Conservation (phyloP, 345 rosid genomes). For the Brassica carinata region DNA sequence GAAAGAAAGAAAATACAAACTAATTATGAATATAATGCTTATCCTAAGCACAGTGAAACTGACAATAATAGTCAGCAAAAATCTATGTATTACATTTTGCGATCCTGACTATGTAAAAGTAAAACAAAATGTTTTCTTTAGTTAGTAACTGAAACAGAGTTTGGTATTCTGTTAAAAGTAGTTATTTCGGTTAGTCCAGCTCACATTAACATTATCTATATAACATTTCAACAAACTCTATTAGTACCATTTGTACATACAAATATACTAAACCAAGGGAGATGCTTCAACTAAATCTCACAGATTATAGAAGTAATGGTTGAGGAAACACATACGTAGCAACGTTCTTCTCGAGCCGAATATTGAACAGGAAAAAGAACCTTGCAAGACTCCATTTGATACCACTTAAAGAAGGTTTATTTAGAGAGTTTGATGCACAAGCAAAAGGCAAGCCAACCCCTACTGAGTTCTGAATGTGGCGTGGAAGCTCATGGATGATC, state of each 20-base stretch:
- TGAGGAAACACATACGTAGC: slow-evolving; percentile 67
- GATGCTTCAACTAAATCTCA: not conserved
- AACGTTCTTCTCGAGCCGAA: slow-evolving; percentile 87
- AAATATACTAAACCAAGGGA: not conserved
- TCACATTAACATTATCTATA: not conserved
- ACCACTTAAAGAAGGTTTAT: slow-evolving; percentile 74
- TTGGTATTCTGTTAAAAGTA: not conserved
- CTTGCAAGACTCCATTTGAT: slow-evolving; percentile 74
- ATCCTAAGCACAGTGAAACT: slow-evolving; percentile 15
- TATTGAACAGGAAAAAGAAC: slow-evolving; percentile 75
- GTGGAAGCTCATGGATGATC: slow-evolving; percentile 48
- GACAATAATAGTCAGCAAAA: slow-evolving; percentile 7
- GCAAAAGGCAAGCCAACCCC: slow-evolving; percentile 59
- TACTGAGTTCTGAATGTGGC: slow-evolving; percentile 42
- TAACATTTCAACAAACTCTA: not conserved
- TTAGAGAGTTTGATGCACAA: slow-evolving; percentile 77
- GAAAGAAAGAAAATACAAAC: not conserved
- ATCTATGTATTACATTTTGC: not conserved
- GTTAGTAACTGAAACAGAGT: not conserved
- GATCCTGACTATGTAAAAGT: not conserved
- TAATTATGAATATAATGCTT: not conserved
- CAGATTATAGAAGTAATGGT: slow-evolving; percentile 2
- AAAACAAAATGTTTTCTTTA: not conserved
- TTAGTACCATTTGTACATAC: not conserved
- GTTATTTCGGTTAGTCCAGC: not conserved